Base-by-base conservation (phyloP, 2,329 filamentous ascomycete genomes). In the Xylaria arbuscula region DNA sequence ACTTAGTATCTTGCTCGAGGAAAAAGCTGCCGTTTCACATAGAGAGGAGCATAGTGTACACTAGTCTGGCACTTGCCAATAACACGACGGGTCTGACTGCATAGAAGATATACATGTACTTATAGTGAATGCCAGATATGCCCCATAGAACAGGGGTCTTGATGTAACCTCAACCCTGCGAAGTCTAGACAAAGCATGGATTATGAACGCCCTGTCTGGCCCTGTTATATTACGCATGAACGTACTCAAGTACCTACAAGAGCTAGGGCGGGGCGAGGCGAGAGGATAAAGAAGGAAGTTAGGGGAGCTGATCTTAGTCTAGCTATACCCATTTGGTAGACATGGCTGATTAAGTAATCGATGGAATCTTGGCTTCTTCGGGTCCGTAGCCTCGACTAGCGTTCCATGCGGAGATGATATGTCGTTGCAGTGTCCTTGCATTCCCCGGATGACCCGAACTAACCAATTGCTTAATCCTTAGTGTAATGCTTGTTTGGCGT, bases 381-480 rank as follows among this genome's bases (percentile, higher is more conserved):
- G 40, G 17, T n/a, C 34, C 54, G 28, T 57, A 17, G 54, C 22
- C 38, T 42, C 55, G 32, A 11, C 59, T 62, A 58, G 59, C 22
- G 54, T 56, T 17, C 11, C 32, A 36, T 47, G 24, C 64, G 64
- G 60, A 67, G 50, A 67, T 64, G 57, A 51, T 24, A 19, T 47
- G 58, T 38, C 9, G 34, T 60, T 1, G 58, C 32, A 50, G 15
- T 47, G 58, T 38, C 9, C 42, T 60, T 1, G 58, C 32, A 50
- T 48, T 47, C 60, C 55, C 58, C 64, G 65, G 65, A 64, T 64
- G 60, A 67, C 65, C 65, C 65, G 60, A 64, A 36, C 32, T 15
- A 38, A 38, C 50, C 45, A 53, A 53, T 45, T 51, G 36, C 15
- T 34, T 19, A 40, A 64, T 22, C 54, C n/a, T 48, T 22, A 48